Evolutionary conservation across 2,329 filamentous ascomycete genomes (phyloP).

Genomic region (Xylariaceae sp.): DNA sequence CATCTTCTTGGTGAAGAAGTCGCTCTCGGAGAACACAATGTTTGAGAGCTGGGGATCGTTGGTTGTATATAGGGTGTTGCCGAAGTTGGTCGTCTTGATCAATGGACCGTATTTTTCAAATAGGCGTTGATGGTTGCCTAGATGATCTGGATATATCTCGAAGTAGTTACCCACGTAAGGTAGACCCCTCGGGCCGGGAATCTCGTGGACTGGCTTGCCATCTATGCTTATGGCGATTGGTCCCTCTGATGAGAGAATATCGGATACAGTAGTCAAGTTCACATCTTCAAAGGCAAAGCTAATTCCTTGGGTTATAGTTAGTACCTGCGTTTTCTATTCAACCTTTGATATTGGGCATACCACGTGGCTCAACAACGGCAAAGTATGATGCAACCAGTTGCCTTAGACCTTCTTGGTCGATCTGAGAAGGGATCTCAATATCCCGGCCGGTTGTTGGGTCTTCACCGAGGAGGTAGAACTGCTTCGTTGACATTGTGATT

Average conservation of each 20-base stretch:
- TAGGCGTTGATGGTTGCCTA: conserved; percentile 53
- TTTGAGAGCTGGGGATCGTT: conserved; percentile 45
- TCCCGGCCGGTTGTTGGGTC: conserved; percentile 33
- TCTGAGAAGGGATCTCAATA: conserved; percentile 34
- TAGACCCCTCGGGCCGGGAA: conserved; percentile 47
- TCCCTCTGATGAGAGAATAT: conserved; percentile 32
- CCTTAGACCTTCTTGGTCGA: conserved; percentile 36
- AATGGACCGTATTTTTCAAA: conserved; percentile 51
- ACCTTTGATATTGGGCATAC: conserved; percentile 22
- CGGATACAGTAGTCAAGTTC: conserved; percentile 31
- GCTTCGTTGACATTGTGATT: conserved; percentile 33
- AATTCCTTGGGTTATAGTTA: conserved; percentile 27
- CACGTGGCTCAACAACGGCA: conserved; percentile 39
- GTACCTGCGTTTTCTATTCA: background rate
- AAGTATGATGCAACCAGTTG: conserved; percentile 40
- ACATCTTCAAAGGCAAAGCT: conserved; percentile 33
- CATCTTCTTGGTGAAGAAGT: conserved; percentile 53
- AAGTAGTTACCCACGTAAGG: conserved; percentile 51
- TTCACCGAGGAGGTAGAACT: conserved; percentile 42
- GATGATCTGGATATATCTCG: conserved; percentile 53
- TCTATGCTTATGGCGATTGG: conserved; percentile 45
- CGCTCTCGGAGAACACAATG: conserved; percentile 45
- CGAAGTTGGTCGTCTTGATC: conserved; percentile 50
- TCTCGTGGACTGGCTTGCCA: conserved; percentile 43
- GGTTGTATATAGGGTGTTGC: conserved; percentile 46